Base-by-base conservation (phyloP, 441 rosid species). In the Erodium chrysanthum region DNA sequence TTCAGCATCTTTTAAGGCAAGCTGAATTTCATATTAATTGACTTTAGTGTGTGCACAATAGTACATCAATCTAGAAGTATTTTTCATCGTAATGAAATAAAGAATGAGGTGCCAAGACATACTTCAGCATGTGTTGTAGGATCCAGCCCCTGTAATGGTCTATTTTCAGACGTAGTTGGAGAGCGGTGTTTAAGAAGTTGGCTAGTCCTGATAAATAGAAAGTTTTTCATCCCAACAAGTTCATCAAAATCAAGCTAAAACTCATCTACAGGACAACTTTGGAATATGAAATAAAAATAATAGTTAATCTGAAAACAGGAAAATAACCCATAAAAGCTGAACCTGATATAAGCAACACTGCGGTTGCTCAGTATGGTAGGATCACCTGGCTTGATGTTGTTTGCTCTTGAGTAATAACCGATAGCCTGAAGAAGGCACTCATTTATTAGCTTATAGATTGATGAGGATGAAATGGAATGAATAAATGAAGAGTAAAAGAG, bases 1-100 rank as follows among this genome's bases (percentile, higher is more conserved):
- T 70, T 89, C 96, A 35, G 99, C 96, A 85, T 94, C 99, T 81
- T 89, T 94, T 12, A 87, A 76, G 46, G 97, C 97, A 76, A 94
- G 97, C 98, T 91, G 86, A 75, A 85, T 74, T 7, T 70, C 9
- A 54, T 74, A 52, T 23, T 65, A 14, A 42, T 12, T 65, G 56
- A 58, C 71, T 31, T 62, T 20, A 65, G 71, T 69, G 65, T 20
- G 65, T 35, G 71, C n/a, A 64, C 58, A 31, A 68, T 66, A 23
- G 65, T 65, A 9, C 4, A 62, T 52, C 11, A 76, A 52, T 21
- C 27, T 27, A 12, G 65, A 33, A 61, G 27, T 37, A 11, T 58
- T 54, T 59, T 46, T 29, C 44, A 33, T 11, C 18, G 10, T 61
- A 9, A 33, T 22, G 5, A 65, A 4, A 29, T 21, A 42, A 68